Evolutionary conservation across 2,329 filamentous ascomycete species (phyloP), one percentile per base, ranked within the genome.

Genomic region (Aspergillus latus): DNA sequence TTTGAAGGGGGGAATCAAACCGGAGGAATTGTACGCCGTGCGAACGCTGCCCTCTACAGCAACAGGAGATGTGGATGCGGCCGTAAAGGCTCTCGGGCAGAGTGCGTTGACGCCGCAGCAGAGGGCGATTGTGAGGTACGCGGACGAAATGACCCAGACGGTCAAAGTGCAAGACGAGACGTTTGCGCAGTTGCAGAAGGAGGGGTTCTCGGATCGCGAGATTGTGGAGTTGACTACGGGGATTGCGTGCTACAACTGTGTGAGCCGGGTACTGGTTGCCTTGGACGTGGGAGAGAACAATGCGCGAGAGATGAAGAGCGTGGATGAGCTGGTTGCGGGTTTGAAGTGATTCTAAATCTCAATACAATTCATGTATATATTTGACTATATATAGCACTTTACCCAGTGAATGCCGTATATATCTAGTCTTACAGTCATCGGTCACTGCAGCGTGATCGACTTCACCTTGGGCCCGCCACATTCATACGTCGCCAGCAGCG

Each of bases 161-260:
- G 85, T 93, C 1, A 75, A 79, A 56, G 90, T 96, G 2, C 71
- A 76, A 42, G 87, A 94, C 52, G 81, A 76, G 56, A 84, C 88
- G 0, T 92, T 93, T 76, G 82, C 69, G 8, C 72, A 73, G 61
- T 63, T 94, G 47, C 62, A 68, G 65, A 84, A 78, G 71, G 72
- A 62, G n/a, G 69, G 82, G 28, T 91, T 92, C 62, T 80, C 69
- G 16, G 88, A 93, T 59, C 80, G 84, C 62, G 88, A 93, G 75
- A 81, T 94, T 52, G 89, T 95, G 2, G 91, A 96, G 77, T 80
- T 95, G 62, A 93, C 89, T 42, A 86, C 88, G 30, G 92, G 88
- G n/a, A 84, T 93, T 56, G 89, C 89, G n/a, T 86, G 84, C 54
- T 96, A 95, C 71, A 96, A 96, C 72, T 92, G 90, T 68, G 91